phyloP scores from a whole-genome alignment of 179 eudicot species.

The Drosera spatulata region DNA sequence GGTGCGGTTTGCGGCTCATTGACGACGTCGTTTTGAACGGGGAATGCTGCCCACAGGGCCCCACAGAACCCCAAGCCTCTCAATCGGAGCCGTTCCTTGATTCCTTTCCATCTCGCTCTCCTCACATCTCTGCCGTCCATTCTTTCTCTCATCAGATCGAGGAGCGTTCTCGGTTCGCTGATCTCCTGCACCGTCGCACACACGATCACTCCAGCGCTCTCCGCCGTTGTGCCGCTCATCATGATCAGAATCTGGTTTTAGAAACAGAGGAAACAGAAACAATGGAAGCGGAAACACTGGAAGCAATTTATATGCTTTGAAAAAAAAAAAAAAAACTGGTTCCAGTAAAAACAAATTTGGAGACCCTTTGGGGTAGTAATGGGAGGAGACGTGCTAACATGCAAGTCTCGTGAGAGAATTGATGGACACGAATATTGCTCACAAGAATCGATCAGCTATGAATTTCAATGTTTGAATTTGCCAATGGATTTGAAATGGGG shows the following conservation, averaged over 20 bases:
- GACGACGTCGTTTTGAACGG: constrained; percentile 5
- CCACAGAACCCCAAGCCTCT: constrained; percentile 23
- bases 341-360: too few relatives aligned
- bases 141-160: constrained; percentile 25
- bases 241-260: not conserved
- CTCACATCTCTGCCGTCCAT: constrained; percentile 23
- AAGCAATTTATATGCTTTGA: not conserved
- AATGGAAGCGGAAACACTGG: too few relatives aligned
- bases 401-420: constrained; percentile 8
- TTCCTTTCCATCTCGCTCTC: constrained; percentile 7
- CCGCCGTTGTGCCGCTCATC: not conserved
- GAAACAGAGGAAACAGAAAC: too few relatives aligned
- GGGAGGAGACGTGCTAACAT: constrained; percentile 5
- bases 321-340: not conserved
- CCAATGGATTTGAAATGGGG: too few relatives aligned
- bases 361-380: not conserved
- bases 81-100: constrained; percentile 29
- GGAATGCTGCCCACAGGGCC: constrained; percentile 7
- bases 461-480: too few relatives aligned
- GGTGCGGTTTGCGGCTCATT: not conserved
- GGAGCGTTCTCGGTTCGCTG: constrained; percentile 17
- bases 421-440: too few relatives aligned
- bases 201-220: not conserved
- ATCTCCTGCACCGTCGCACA: not conserved
- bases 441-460: too few relatives aligned